Evolutionary conservation across 192 early-diverging fungal species (phyloP), one percentile per base, ranked within the genome.

Genomic region (Gamsiella multidivaricata): DNA sequence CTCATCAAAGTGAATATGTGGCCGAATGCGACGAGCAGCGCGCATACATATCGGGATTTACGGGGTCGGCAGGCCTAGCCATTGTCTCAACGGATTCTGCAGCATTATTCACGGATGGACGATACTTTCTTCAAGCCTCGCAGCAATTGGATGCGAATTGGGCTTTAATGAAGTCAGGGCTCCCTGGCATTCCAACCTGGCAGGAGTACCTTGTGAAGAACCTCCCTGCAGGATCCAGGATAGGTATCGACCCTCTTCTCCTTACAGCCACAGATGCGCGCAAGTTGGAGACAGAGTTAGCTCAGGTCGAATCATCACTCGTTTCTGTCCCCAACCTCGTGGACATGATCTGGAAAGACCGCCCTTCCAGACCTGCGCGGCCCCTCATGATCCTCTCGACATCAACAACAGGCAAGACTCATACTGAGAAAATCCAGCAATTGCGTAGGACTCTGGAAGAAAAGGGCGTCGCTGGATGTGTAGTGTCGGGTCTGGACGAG

Each of bases 1-100:
- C 97, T 2, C 97, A 99, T 83, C 94, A 96, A 93, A 95, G 94
- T 81, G 96, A 98, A 86, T 99, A 99, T 69, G 93, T 96, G 56
- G 94, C 95, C n/a, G 86, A 85, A 20, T 92, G 91, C 70, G 96
- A 99, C 69, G 90, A 86, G 47, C 89, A 96, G 18, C 93, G 97
- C 20, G 87, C 86, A 5, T 99, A 87, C 82, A 97, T 99, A 60
- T 94, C 93, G 3, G 96, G 96, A 28, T 99, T 99, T 71, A 94
- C 90, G 41, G 97, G 97, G 12, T 99, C 97, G 0, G 96, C 97
- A 20, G 91, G 93, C 1, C 86, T 91, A 31, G 97, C 95, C 1
- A 88, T 99, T 29, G 88, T 99, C 8, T 92, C 94, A 0, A 49
- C 72, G 26, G 86, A 92, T 43, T 65, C 88, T 61, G 95, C 96